Percentiles rank a stretch among this genome's conserved stretches.
These are phyloP conservation scores for Cutaneotrichosporon cyanovorans DNA, from an alignment of 1,284 basidiomycete genomes.

Conservation along the genomic window DNA sequence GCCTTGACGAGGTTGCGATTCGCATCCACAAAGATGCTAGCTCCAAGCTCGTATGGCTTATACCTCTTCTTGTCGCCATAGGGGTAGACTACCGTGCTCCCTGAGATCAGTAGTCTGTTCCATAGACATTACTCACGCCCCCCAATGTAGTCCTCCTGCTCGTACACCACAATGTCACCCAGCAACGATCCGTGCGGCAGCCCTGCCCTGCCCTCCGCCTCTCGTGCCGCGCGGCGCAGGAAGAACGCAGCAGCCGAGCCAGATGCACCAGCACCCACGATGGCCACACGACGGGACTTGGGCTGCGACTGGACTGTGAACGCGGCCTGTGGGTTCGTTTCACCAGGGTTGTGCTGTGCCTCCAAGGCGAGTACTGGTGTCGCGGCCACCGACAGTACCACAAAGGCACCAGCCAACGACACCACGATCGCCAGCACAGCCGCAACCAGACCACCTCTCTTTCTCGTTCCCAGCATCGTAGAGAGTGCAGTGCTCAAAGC, in stretches of 20 bases:
- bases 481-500: too few relatives aligned
- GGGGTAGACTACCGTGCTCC: conserved; percentile 68
- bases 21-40: conserved; percentile 72
- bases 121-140: conserved; percentile 57
- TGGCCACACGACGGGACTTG: conserved; percentile 47
- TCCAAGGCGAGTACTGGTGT: too few relatives aligned
- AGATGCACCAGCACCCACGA: conserved; percentile 80
- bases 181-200: conserved; percentile 50
- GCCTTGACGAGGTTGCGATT: conserved; percentile 81
- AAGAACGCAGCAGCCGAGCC: conserved; percentile 82
- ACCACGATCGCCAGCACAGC: too few relatives aligned
- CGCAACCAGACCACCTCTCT: too few relatives aligned
- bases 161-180: conserved; percentile 69
- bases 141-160: conserved; percentile 65
- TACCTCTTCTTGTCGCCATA: conserved; percentile 58
- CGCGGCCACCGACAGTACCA: too few relatives aligned
- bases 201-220: conserved; percentile 61
- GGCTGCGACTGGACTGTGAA: too few relatives aligned
- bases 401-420: too few relatives aligned
- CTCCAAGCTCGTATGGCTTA: conserved; percentile 74
- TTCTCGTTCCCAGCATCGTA: too few relatives aligned
- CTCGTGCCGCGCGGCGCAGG: conserved; percentile 53
- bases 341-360: too few relatives aligned
- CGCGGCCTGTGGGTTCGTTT: too few relatives aligned
- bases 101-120: conserved; percentile 43